Conservation (phyloP, 2,329 filamentous ascomycete species). For the Fusarium newnesense region DNA sequence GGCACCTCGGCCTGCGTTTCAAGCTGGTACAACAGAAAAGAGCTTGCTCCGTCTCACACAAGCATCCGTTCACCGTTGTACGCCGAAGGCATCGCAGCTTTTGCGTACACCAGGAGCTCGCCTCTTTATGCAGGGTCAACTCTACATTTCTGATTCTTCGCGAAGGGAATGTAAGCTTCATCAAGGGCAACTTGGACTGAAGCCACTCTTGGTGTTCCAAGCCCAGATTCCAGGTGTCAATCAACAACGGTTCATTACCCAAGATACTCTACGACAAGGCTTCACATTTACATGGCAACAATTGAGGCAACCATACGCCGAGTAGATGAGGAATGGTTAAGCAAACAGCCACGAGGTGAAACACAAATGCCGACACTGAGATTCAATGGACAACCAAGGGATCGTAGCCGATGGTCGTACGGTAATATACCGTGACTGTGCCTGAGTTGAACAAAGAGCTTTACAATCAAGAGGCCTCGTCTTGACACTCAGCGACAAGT, state of each 20-base stretch:
- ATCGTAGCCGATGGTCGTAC: neutral
- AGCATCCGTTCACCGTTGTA: constrained; percentile 1
- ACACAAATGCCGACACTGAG: constrained; percentile 1
- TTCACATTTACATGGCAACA: neutral
- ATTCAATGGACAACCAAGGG: neutral
- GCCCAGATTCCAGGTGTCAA: neutral
- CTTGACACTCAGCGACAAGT: neutral
- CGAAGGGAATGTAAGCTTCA: neutral
- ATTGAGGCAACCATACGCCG: neutral
- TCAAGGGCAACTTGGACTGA: neutral
- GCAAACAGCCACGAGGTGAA: constrained; percentile 1
- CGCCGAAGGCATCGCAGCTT: neutral
- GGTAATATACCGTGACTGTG: neutral
- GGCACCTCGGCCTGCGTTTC: neutral
- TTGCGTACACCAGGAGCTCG: constrained; percentile 4
- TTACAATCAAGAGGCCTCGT: neutral
- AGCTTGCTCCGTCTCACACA: neutral
- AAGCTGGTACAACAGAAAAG: neutral
- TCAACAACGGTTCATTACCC: neutral
- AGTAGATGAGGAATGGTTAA: constrained; percentile 13
- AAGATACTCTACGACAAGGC: neutral
- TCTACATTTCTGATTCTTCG: neutral
- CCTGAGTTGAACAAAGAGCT: neutral
- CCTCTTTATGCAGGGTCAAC: neutral
- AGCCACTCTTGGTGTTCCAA: neutral